Evolutionary conservation across 2,329 filamentous ascomycete genomes (phyloP).

Genomic region (Mycocentrospora acerina): DNA sequence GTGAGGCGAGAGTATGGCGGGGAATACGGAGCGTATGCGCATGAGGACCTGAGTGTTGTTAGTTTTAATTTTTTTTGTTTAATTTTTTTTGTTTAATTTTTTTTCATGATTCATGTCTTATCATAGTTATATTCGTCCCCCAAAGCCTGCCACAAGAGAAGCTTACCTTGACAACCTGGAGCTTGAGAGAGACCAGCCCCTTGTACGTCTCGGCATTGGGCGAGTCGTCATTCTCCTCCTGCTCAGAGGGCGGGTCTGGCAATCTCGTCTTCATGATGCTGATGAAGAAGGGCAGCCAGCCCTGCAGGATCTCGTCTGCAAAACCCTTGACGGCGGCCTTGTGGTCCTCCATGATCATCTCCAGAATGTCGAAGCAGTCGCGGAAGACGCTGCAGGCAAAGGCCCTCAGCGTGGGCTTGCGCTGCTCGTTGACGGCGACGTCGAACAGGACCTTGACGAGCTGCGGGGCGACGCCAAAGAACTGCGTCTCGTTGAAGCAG

Average conservation of each 20-base stretch:
- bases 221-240: constrained; percentile 59
- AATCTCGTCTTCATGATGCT: constrained; percentile 73
- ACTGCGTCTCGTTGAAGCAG: constrained; percentile 89
- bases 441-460: constrained; percentile 82
- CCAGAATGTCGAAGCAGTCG: constrained; percentile 88
- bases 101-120: too few relatives aligned
- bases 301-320: constrained; percentile 78
- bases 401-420: constrained; percentile 75
- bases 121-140: too few relatives aligned
- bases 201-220: constrained; percentile 69
- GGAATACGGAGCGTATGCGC: constrained; percentile 83
- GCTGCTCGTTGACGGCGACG: constrained; percentile 73
- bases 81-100: not conserved
- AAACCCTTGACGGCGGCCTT: constrained; percentile 83
- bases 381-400: constrained; percentile 89
- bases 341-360: constrained; percentile 95
- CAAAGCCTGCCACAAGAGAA: too few relatives aligned
- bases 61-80: constrained; percentile 6
- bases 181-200: constrained; percentile 80
- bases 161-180: constrained; percentile 80
- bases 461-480: constrained; percentile 84
- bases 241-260: constrained; percentile 59
- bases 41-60: constrained; percentile 66
- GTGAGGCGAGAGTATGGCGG: constrained; percentile 77
- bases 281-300: constrained; percentile 90